These are phyloP conservation scores for slime mould (Dictyostelium discoideum) DNA, from an alignment of 78 protist genomes.

Conservation along the genomic window DNA sequence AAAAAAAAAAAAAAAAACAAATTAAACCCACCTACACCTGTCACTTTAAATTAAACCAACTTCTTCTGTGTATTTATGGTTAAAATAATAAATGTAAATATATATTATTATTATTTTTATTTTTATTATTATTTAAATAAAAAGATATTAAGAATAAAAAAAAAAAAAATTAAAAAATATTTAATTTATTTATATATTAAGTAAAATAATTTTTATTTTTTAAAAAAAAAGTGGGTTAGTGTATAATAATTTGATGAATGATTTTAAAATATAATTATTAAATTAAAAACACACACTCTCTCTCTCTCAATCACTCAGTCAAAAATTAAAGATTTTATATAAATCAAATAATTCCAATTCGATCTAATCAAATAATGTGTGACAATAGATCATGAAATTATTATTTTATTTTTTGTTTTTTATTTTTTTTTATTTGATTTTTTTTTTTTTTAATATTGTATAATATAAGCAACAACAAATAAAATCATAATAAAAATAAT, in stretches of 20 bases:
- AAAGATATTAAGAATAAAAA: not conserved
- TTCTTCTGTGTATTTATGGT: not conserved
- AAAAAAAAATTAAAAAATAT: not conserved
- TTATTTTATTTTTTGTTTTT: not conserved
- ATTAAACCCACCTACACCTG: not conserved
- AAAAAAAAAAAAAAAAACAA: no score
- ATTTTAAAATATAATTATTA: not conserved
- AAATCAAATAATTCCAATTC: slow-evolving; percentile 10
- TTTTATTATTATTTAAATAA: not conserved
- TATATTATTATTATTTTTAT: no score
- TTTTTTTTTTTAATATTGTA: not conserved
- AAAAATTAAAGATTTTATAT: not conserved
- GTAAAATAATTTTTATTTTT: not conserved
- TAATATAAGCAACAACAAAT: not conserved
- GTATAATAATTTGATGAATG: not conserved
- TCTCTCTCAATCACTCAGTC: not conserved
- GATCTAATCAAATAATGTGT: slow-evolving; percentile 11
- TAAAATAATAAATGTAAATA: not conserved
- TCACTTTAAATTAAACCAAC: not conserved
- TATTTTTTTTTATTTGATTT: not conserved
- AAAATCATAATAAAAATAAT: not conserved
- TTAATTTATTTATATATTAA: not conserved
- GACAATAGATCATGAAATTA: slow-evolving; percentile 1
- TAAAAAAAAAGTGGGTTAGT: not conserved
- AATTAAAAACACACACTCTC: not conserved